Conservation (phyloP, 768 basidiomycete genomes). For the Mycena vulgaris region DNA sequence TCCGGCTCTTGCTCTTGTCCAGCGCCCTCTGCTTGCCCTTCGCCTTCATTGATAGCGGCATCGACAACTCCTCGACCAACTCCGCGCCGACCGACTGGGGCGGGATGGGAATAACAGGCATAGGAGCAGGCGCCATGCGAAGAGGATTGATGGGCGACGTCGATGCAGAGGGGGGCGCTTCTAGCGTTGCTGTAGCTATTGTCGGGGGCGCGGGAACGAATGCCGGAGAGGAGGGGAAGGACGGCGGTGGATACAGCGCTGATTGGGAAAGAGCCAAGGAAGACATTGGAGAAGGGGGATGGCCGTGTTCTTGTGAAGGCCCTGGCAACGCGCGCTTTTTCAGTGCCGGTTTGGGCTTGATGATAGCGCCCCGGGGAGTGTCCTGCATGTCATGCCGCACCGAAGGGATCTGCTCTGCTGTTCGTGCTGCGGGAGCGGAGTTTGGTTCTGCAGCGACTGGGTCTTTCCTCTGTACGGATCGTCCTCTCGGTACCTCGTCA, state of each 20-base stretch:
- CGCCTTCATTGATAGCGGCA: conserved; percentile 20
- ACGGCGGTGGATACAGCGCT: background rate
- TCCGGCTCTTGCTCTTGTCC: background rate
- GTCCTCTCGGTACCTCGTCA: background rate
- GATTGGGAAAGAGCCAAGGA: background rate
- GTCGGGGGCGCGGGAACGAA: background rate
- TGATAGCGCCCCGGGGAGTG: background rate
- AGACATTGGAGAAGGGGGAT: background rate
- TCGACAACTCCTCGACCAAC: background rate
- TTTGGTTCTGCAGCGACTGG: background rate
- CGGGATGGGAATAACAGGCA: background rate
- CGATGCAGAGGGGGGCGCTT: background rate
- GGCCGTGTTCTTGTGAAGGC: background rate
- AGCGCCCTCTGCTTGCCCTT: conserved; percentile 20
- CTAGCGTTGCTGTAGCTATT: background rate
- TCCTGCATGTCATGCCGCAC: background rate
- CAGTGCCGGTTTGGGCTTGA: background rate
- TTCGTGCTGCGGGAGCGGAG: background rate
- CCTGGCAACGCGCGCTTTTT: background rate
- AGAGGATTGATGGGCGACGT: background rate
- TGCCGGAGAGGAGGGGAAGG: background rate
- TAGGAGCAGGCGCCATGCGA: background rate
- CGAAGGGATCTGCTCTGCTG: background rate
- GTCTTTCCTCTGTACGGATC: background rate
- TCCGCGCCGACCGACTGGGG: background rate